phyloP scores from a whole-genome alignment of 2,329 filamentous ascomycete genomes.

The Pseudogymnoascus sp. region DNA sequence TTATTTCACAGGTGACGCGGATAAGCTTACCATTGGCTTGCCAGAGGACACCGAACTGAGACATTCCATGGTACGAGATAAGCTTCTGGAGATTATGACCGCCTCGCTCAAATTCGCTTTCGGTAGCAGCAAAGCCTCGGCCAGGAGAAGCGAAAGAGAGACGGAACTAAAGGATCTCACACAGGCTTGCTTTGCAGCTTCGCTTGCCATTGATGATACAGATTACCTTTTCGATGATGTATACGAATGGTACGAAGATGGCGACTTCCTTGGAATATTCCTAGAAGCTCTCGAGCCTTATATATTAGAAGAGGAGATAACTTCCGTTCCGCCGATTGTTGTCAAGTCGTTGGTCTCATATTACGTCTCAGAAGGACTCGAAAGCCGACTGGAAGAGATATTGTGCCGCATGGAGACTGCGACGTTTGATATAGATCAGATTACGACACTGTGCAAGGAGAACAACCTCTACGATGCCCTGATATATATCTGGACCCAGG shows the following conservation, averaged over 20 bases:
- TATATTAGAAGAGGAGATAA: constrained; percentile 70
- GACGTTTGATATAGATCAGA: constrained; percentile 89
- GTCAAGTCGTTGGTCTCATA: constrained; percentile 80
- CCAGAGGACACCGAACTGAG: constrained; percentile 72
- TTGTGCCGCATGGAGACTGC: constrained; percentile 86
- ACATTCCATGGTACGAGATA: constrained; percentile 77
- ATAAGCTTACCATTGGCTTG: constrained; percentile 87
- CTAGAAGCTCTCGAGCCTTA: constrained; percentile 83
- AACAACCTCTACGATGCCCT: constrained; percentile 90
- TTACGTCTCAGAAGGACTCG: constrained; percentile 67
- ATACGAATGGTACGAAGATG: constrained; percentile 83
- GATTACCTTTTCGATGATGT: constrained; percentile 88
- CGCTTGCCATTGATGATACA: constrained; percentile 64
- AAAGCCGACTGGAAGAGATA: constrained; percentile 80
- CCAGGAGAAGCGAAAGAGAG: constrained; percentile 34
- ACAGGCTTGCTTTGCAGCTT: constrained; percentile 75
- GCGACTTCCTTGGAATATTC: constrained; percentile 64
- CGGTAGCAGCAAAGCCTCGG: constrained; percentile 49
- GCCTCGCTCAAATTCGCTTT: constrained; percentile 89
- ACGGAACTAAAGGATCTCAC: constrained; percentile 68
- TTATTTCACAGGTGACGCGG: constrained; percentile 85
- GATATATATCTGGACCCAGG: constrained; percentile 94
- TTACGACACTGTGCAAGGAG: constrained; percentile 83
- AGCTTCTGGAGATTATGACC: constrained; percentile 84
- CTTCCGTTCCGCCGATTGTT: constrained; percentile 67